Evolutionary conservation across 1,284 basidiomycete genomes (phyloP), one percentile per base, ranked within the genome.

Genomic region (Porogramme epimiltina): DNA sequence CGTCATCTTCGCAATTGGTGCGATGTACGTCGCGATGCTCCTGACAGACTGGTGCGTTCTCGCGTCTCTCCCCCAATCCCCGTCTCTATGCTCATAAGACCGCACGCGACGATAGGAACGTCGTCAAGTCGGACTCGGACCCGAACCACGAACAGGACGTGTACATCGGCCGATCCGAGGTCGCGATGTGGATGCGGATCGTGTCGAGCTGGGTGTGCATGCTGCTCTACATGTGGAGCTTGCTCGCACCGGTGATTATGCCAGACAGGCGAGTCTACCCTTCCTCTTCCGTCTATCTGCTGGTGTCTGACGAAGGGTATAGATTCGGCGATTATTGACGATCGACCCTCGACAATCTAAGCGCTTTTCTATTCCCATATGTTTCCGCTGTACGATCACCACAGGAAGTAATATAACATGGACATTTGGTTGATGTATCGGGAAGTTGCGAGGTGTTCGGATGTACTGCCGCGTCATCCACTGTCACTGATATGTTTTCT

Each of bases 171-270:
- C 85, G 94, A 42, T 96, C 93, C 10, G 91, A 95, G 66, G 89
- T 92, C 4, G 94, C 96, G 3, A 99, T 99, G 96, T 99, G 97
- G 96, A 98, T 98, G 92, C 80, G 97, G 4, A 82, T 98, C 41
- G 89, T 98, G 31, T 95, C 93, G 42, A 91, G 91, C 62, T 99
- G 95, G 95, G 80, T 95, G 28, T 97, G 93, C 71, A 90, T 95
- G 73, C 65, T 85, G 38, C 74, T 98, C 43, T 98, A 97, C 69
- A 81, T 83, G 28, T 97, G 94, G 95, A 95, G 91, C 64, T 72
- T 95, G 56, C 64, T 97, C 39, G 95, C 93, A 10, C 95, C 95
- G 1, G 89, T 94, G 26, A 55, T 97, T 25, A 77, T 95, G 81
- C 95, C 95, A 42, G 95, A 92, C 64, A 76, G 89, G 89, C 88